These are phyloP conservation scores for Neonectria neomacrospora DNA, from an alignment of 2,329 filamentous ascomycete species.

Conservation along the genomic window DNA sequence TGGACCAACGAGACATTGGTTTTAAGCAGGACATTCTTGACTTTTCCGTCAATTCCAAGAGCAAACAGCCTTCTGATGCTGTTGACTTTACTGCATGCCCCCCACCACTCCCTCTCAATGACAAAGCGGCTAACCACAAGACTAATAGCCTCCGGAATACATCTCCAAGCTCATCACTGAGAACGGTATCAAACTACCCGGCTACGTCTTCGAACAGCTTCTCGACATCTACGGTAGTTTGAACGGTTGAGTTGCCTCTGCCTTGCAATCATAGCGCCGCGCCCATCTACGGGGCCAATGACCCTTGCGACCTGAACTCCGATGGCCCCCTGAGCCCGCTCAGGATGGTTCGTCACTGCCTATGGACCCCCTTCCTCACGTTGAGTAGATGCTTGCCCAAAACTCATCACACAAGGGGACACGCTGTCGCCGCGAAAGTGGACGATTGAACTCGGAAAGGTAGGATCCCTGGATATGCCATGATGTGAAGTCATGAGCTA, in stretches of 20 bases:
- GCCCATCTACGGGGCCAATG: constrained; percentile 19
- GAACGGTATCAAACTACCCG: constrained; percentile 76
- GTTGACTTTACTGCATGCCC: constrained; percentile 76
- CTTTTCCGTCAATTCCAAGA: constrained; percentile 68
- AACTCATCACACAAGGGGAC: not conserved
- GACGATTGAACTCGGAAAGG: too few relatives aligned
- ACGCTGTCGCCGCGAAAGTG: not conserved
- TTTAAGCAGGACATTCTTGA: constrained; percentile 81
- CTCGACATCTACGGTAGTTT: constrained; percentile 69
- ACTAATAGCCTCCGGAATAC: constrained; percentile 68
- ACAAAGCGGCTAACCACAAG: not conserved
- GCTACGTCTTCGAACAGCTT: constrained; percentile 76
- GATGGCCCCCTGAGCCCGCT: not conserved
- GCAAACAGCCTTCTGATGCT: constrained; percentile 61
- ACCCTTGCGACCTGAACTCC: not conserved
- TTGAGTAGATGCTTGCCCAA: not conserved
- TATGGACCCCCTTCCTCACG: not conserved
- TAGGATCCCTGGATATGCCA: not conserved
- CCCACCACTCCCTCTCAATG: not conserved
- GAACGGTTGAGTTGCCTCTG: constrained; percentile 45
- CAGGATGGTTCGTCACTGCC: constrained; percentile 1
- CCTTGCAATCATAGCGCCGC: constrained; percentile 23
- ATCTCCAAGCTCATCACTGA: constrained; percentile 82
- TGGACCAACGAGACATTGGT: constrained; percentile 83
- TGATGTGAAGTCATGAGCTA: not conserved